Conservation (phyloP, 1,284 basidiomycete genomes). For the Malassezia japonica region DNA sequence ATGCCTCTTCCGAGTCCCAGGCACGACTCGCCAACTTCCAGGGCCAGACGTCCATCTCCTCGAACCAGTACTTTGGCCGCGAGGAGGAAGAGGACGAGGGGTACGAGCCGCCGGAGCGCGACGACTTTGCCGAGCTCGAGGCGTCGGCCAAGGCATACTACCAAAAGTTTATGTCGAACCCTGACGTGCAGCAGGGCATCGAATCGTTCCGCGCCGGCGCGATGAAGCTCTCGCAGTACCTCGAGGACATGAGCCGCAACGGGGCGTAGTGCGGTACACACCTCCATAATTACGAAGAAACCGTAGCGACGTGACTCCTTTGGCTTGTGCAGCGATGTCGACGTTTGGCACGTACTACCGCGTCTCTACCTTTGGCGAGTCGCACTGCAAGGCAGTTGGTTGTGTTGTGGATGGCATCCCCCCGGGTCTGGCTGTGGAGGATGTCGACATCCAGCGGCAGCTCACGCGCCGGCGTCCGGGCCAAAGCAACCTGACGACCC, state of each 20-base stretch:
- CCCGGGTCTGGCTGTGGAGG: conserved; percentile 71
- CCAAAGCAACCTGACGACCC: conserved; percentile 92
- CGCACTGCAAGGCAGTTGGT: conserved; percentile 91
- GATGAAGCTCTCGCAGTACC: conserved; percentile 43
- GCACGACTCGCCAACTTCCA: conserved; percentile 72
- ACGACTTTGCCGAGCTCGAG: conserved; percentile 38
- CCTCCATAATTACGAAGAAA: conserved; percentile 11
- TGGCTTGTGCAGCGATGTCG: conserved; percentile 61
- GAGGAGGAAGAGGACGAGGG: conserved; percentile 65
- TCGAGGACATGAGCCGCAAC: conserved; percentile 46
- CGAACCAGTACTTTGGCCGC: conserved; percentile 62
- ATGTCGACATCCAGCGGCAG: conserved; percentile 81
- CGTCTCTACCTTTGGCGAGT: conserved; percentile 96
- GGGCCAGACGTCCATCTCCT: conserved; percentile 87
- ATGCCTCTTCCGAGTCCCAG: conserved; percentile 65
- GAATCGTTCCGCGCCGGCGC: conserved; percentile 44
- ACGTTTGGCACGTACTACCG: conserved; percentile 82
- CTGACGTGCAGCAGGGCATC: conserved; percentile 46
- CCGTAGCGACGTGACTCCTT: background rate
- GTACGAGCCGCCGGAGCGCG: conserved; percentile 18
- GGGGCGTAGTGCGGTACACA: conserved; percentile 21
- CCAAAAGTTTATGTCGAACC: conserved; percentile 44
- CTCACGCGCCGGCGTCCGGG: conserved; percentile 84
- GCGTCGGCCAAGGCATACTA: conserved; percentile 44
- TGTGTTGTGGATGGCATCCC: conserved; percentile 96